Evolutionary conservation across 768 basidiomycete genomes (phyloP), one percentile per base, ranked within the genome.

Genomic region (Stropharia rugosoannulata): DNA sequence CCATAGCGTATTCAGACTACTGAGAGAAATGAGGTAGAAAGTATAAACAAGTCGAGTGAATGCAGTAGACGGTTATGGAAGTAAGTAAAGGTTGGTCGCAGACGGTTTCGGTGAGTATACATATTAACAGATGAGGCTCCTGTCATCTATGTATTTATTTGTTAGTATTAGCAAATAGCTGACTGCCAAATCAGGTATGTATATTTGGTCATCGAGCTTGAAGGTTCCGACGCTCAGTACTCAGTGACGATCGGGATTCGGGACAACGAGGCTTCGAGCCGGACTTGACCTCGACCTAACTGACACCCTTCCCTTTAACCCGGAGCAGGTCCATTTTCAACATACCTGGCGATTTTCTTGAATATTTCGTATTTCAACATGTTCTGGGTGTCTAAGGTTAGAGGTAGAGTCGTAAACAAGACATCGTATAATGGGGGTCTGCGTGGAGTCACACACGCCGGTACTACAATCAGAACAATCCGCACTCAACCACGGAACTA

Each of bases 401-500:
- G 54, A 10, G 22, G 22, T 25, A 32, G 29, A 32, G 22, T 25
- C 29, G 45, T 22, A 3, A 41, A 9, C 40, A 41, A 6, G 18
- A 36, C 49, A 39, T 36, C 12, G 29, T 43, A 43, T 32, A 52
- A 36, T 36, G 44, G 22, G 22, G 22, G 22, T 22, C 22, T 22
- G 22, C 2, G 22, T 22, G 22, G 54, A 19, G 39, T 59, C 54
- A 51, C 42, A 32, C 55, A 51, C 36, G 65, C 65, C 61, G 69
- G 64, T 51, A 51, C 60, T 54, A 67, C 68, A 51, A 60, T 64
- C 48, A 64, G 70, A 45, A 68, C 53, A 41, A 59, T 87, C 18
- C 80, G 81, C 53, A 87, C 86, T 13, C 85, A 88, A 65, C 75
- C 84, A 9, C 75, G 80, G 11, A 78, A 84, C 56, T 58, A 58